Base-by-base conservation (phyloP, 352 stramenopile species). In the Phytophthora colocasiae region DNA sequence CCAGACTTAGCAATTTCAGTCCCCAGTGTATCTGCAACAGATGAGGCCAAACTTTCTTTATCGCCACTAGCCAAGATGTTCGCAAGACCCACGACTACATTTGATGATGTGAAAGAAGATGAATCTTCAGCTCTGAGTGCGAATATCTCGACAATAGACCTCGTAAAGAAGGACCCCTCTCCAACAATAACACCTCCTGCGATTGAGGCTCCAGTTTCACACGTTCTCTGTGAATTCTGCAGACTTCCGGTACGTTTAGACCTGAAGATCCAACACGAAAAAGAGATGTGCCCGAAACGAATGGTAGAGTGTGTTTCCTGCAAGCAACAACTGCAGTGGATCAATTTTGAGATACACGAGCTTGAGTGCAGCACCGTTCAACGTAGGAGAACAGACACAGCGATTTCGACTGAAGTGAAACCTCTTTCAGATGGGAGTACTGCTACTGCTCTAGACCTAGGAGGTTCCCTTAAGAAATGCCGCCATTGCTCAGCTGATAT, bases 401-500 rank as follows among this genome's bases (percentile, higher is more conserved):
- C 32, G 29, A 39, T 12, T 22, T 48, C 39, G 3, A 48, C 10
- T 9, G 38, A 62, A 36, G 39, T 10, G 1, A 56, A 68, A 43
- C 17, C 60, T 47, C 24, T 39, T 43, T n/a, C 17, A 27, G 51
- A 43, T n/a, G 32, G 6, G 4, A 40, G n/a, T 15, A 47, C 22
- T 36, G 26, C 26, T 7, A 32, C 40, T 36, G 26, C 26, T 6
- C 26, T 41, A 11, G 44, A 66, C 0, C 22, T 52, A 12, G 55
- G 11, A 26, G 53, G n/a, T 12, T 56, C 55, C 3, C 26, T 77
- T 2, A 93, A 87, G 41, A 91, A 92, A 49, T 95, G 87, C 17
- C 82, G 81, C 4, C 77, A 93, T 60, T 93, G 87, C 32, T 70
- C 51, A 31, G 46, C 61, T 5, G 83, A 92, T 26, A 66, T 93